Conservation (phyloP, 495 filamentous ascomycete species). For the Usnea hakonensis region DNA sequence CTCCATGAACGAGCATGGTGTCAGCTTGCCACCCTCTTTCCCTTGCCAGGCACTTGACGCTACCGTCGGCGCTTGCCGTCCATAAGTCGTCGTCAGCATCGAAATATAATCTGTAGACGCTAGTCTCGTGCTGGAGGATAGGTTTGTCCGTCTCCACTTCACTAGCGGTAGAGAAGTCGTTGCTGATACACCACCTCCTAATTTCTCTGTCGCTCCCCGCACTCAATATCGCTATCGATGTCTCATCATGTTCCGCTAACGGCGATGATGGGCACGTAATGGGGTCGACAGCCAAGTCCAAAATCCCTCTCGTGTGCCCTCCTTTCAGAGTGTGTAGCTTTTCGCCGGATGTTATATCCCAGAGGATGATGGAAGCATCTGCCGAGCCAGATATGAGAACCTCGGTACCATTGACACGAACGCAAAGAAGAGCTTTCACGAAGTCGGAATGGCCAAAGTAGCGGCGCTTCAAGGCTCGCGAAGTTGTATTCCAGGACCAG, state of each 20-base stretch:
- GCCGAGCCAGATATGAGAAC: constrained; percentile 77
- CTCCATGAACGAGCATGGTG: constrained; percentile 67
- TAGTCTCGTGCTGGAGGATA: constrained; percentile 80
- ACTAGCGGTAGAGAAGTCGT: constrained; percentile 23
- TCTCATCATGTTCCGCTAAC: constrained; percentile 8
- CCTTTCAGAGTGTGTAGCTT: constrained; percentile 67
- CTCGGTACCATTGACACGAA: constrained; percentile 31
- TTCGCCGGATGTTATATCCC: constrained; percentile 60
- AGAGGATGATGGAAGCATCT: constrained; percentile 79
- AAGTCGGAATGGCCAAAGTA: constrained; percentile 82
- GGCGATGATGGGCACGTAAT: constrained; percentile 25
- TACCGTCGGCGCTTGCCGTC: constrained; percentile 85
- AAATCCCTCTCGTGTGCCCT: constrained; percentile 62
- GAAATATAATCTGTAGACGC: constrained; percentile 67
- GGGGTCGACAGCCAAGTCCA: constrained; percentile 68
- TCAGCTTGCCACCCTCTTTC: constrained; percentile 59
- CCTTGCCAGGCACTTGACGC: constrained; percentile 64
- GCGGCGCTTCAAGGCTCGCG: constrained; percentile 41
- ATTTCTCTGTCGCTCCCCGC: constrained; percentile 82
- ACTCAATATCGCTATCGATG: constrained; percentile 56
- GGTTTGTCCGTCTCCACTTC: constrained; percentile 48
- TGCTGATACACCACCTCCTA: constrained; percentile 55
- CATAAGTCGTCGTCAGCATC: constrained; percentile 70
- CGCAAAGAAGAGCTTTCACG: constrained; percentile 62
- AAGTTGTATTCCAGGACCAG: constrained; percentile 68